phyloP scores from a whole-genome alignment of 352 stramenopile genomes.

The Phytophthora pseudosyringae region DNA sequence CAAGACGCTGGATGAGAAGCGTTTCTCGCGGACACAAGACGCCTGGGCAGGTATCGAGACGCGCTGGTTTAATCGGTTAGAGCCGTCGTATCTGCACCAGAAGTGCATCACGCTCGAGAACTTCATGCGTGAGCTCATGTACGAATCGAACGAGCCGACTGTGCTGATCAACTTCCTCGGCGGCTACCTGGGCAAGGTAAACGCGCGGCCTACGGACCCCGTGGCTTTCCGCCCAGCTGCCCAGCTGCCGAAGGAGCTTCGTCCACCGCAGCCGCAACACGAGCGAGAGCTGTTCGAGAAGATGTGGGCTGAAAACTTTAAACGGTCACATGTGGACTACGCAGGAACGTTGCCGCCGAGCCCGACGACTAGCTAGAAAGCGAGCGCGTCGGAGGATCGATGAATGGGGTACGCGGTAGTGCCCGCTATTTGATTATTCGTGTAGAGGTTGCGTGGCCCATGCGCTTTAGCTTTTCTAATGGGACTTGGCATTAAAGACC shows the following conservation, averaged over 20 bases:
- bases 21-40: conserved; percentile 64
- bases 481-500: conserved; percentile 27
- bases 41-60: conserved; percentile 84
- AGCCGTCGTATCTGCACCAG: conserved; percentile 87
- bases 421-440: conserved; percentile 41
- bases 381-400: conserved; percentile 6
- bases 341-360: conserved; percentile 18
- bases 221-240: conserved; percentile 68
- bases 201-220: conserved; percentile 71
- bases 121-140: conserved; percentile 90
- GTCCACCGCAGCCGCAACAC: conserved; percentile 93
- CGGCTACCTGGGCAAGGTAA: conserved; percentile 79
- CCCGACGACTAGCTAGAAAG: conserved; percentile 31
- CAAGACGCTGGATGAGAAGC: conserved; percentile 75
- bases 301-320: conserved; percentile 98
- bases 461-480: conserved; percentile 31
- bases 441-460: conserved; percentile 27
- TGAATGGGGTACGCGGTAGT: conserved; percentile 21
- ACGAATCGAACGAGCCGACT: conserved; percentile 81
- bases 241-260: conserved; percentile 86
- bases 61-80: conserved; percentile 88
- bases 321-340: conserved; percentile 87
- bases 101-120: conserved; percentile 91
- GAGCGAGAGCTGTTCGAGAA: conserved; percentile 96
- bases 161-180: conserved; percentile 85